phyloP scores from a whole-genome alignment of 768 basidiomycete genomes.

The Leccinum obscurum region DNA sequence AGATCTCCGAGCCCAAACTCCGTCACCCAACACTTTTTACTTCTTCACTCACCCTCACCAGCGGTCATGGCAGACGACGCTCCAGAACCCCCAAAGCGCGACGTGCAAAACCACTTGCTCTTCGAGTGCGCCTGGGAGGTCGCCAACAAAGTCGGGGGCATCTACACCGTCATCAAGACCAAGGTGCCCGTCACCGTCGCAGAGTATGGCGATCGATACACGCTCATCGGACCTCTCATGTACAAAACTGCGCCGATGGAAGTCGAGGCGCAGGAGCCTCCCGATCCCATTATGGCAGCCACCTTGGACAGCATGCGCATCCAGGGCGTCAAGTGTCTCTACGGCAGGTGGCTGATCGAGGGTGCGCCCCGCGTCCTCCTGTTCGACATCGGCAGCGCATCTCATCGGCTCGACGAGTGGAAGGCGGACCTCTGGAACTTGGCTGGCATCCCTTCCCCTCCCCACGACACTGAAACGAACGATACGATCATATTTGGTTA shows the following conservation, averaged over 20 bases:
- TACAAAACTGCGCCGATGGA: slow-evolving; percentile 99
- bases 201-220: slow-evolving; percentile 94
- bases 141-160: slow-evolving; percentile 98
- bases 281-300: slow-evolving; percentile 72
- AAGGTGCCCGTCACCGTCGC: slow-evolving; percentile 98
- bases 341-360: slow-evolving; percentile 98
- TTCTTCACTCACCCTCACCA: background rate
- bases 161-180: slow-evolving; percentile 99
- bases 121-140: slow-evolving; percentile 99
- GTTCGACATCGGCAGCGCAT: slow-evolving; percentile 91
- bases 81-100: slow-evolving; percentile 47
- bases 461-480: slow-evolving; percentile 97
- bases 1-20: slow-evolving; percentile 13
- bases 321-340: slow-evolving; percentile 91
- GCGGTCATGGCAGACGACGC: slow-evolving; percentile 22
- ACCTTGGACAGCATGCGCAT: slow-evolving; percentile 82
- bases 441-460: slow-evolving; percentile 95
- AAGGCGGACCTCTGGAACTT: slow-evolving; percentile 98
- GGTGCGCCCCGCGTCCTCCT: slow-evolving; percentile 93
- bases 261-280: slow-evolving; percentile 90
- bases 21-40: slow-evolving; percentile 1
- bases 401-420: slow-evolving; percentile 93
- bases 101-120: slow-evolving; percentile 76
- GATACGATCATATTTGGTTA: slow-evolving; percentile 98
- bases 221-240: slow-evolving; percentile 94